phyloP scores from a whole-genome alignment of 768 basidiomycete species.

The Floccularia luteovirens region DNA sequence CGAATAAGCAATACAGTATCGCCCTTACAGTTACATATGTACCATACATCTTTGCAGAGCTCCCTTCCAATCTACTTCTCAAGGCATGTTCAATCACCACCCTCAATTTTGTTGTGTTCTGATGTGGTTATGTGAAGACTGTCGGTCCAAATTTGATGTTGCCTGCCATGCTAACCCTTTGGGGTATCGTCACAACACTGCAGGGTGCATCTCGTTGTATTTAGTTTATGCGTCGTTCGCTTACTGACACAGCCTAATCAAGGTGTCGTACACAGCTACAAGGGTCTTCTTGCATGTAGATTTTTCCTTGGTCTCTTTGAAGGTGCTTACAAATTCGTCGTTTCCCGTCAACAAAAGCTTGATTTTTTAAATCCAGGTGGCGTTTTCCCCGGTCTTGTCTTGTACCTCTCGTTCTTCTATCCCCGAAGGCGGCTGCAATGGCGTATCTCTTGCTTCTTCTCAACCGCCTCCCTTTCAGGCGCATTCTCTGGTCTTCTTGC shows the following conservation, averaged over 20 bases:
- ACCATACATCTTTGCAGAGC: slow-evolving; percentile 50
- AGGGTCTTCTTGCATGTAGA: slow-evolving; percentile 36
- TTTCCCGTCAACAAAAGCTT: not conserved
- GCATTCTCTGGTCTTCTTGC: slow-evolving; percentile 69
- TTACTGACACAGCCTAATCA: not conserved
- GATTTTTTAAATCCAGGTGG: slow-evolving; percentile 20
- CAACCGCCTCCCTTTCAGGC: slow-evolving; percentile 49
- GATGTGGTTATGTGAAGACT: slow-evolving; percentile 16
- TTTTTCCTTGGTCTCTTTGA: slow-evolving; percentile 47
- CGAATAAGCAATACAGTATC: slow-evolving; percentile 41
- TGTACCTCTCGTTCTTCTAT: slow-evolving; percentile 52
- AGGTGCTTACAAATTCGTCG: slow-evolving; percentile 17
- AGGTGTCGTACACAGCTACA: slow-evolving; percentile 41
- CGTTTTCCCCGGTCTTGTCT: slow-evolving; percentile 48
- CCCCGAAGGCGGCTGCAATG: slow-evolving; percentile 42
- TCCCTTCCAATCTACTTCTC: slow-evolving; percentile 54
- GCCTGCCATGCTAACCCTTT: slow-evolving; percentile 54
- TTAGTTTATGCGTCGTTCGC: not conserved
- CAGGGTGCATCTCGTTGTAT: slow-evolving; percentile 36
- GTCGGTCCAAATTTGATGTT: slow-evolving; percentile 53
- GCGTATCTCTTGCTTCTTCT: slow-evolving; percentile 43
- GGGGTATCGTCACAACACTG: slow-evolving; percentile 60
- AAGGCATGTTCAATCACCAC: slow-evolving; percentile 26
- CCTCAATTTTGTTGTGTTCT: not conserved
- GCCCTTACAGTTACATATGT: slow-evolving; percentile 40